Conservation (phyloP, 768 basidiomycete genomes). For the Macrolepiota albuminosa region DNA sequence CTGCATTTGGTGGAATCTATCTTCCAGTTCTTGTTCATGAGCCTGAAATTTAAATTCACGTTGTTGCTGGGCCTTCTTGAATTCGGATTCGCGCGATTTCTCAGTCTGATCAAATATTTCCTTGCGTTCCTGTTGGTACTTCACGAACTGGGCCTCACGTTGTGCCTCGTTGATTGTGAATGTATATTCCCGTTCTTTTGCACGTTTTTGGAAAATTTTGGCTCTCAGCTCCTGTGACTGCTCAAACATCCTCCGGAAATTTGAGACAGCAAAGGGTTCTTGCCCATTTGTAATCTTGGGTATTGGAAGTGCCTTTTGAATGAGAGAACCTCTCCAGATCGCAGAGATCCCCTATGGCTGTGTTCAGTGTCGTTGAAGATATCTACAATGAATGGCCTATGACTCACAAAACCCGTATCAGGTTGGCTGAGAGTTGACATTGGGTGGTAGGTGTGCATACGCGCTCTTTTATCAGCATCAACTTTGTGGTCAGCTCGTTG, state of each 20-base stretch:
- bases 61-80: background rate
- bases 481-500: no score
- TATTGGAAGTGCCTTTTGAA: background rate
- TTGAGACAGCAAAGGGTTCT: no score
- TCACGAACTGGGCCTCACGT: background rate
- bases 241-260: background rate
- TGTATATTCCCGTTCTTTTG: background rate
- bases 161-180: slow-evolving; percentile 5
- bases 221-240: background rate
- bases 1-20: background rate
- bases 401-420: background rate
- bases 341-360: background rate
- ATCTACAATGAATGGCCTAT: background rate
- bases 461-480: no score
- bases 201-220: background rate
- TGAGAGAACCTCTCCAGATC: background rate
- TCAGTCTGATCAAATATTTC: background rate
- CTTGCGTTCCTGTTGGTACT: slow-evolving; percentile 1
- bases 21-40: background rate
- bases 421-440: no score
- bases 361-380: background rate
- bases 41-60: background rate
- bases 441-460: no score
- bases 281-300: background rate
- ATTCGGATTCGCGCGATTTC: background rate